phyloP scores from a whole-genome alignment of 441 rosid species.

The Raphanus hybrid region DNA sequence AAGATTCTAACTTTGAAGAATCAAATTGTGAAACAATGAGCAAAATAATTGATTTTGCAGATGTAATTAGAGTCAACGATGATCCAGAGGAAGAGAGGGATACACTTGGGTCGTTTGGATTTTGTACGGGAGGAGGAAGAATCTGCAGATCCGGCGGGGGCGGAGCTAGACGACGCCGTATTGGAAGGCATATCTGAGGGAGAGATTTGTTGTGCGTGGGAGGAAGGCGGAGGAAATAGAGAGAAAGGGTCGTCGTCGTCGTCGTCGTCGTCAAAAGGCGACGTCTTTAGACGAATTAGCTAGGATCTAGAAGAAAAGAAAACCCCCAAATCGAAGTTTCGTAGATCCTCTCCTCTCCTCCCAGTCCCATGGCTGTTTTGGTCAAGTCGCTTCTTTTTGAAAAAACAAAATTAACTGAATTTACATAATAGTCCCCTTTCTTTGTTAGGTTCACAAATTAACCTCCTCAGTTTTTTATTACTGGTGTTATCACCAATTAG shows the following conservation, averaged over 20 bases:
- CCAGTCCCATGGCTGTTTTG: neutral
- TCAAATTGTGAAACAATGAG: no score
- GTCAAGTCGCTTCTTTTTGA: neutral
- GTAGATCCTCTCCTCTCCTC: neutral
- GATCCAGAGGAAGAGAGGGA: neutral
- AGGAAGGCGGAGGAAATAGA: neutral
- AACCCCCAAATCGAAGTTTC: constrained; percentile 31
- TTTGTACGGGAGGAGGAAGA: constrained; percentile 58
- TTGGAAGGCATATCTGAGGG: constrained; percentile 49
- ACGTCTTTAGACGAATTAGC: constrained; percentile 22
- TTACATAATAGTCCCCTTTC: neutral
- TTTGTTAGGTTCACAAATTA: neutral
- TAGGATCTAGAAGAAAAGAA: constrained; percentile 26
- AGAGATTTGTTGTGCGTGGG: neutral
- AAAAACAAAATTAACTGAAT: neutral
- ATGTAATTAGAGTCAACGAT: constrained; percentile 12
- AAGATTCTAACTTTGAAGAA: neutral
- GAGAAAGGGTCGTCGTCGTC: constrained; percentile 15
- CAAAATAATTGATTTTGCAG: neutral
- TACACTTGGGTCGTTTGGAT: constrained; percentile 86
- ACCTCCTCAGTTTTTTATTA: neutral
- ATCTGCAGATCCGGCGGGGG: constrained; percentile 61
- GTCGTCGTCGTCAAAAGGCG: constrained; percentile 31
- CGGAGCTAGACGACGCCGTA: constrained; percentile 62
- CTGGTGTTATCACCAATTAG: neutral